Conservation (phyloP, 2,329 filamentous ascomycete genomes). For the Colletotrichum chrysophilum region DNA sequence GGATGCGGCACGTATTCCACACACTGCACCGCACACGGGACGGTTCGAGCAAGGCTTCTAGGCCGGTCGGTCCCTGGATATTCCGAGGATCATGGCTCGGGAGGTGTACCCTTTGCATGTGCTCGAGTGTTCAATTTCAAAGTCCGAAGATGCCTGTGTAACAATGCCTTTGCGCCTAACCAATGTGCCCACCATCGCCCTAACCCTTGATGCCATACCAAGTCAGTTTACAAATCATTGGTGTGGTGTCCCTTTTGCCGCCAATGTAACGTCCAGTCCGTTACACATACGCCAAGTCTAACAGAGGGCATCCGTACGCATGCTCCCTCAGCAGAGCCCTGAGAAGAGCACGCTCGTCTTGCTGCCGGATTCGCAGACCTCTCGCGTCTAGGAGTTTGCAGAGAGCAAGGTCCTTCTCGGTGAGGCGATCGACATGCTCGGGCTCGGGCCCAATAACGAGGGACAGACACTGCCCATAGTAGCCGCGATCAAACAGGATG, state of each 20-base stretch:
- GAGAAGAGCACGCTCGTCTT: not conserved
- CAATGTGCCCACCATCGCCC: not conserved
- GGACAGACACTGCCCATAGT: conserved; percentile 28
- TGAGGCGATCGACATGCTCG: conserved; percentile 18
- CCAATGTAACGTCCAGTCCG: not conserved
- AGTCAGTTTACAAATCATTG: not conserved
- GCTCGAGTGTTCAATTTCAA: not conserved
- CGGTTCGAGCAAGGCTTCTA: not conserved
- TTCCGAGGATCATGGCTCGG: not conserved
- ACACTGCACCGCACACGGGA: not conserved
- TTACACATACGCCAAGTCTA: not conserved
- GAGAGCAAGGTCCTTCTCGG: conserved; percentile 26
- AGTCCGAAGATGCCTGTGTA: not conserved
- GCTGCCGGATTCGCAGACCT: conserved; percentile 4
- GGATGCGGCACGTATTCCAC: not conserved
- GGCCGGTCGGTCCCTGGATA: not conserved
- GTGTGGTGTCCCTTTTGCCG: not conserved
- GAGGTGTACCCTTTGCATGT: not conserved
- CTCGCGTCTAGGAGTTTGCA: conserved; percentile 22
- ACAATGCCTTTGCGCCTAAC: not conserved
- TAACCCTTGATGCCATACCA: not conserved
- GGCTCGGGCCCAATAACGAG: conserved; percentile 23
- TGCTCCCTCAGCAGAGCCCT: not conserved
- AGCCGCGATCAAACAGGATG: conserved; percentile 26
- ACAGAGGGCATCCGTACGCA: not conserved